Percentiles rank a stretch among this genome's conserved stretches.
Conservation (phyloP, 306 rosid genomes). For the Malus sylvestris region DNA sequence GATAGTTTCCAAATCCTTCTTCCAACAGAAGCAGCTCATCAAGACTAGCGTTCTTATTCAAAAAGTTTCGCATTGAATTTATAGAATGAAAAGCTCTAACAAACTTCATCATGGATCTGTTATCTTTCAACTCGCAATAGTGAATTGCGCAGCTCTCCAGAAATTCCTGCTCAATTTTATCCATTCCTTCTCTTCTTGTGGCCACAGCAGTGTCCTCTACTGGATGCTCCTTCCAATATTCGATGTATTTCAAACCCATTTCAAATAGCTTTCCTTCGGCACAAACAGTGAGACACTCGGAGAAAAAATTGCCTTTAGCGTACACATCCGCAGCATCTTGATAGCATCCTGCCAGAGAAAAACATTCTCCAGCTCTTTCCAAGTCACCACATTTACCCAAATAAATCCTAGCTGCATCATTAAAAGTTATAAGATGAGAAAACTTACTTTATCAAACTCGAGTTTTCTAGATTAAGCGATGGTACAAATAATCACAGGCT, state of each 20-base stretch:
- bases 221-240: conserved; percentile 47
- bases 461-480: no score
- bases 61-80: conserved; percentile 47
- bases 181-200: conserved; percentile 13
- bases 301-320: conserved; percentile 47
- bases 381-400: conserved; percentile 49
- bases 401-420: conserved; percentile 45
- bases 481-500: not conserved
- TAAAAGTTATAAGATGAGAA: not conserved
- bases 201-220: conserved; percentile 13
- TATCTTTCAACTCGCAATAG: conserved; percentile 36
- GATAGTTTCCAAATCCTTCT: conserved; percentile 57
- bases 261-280: conserved; percentile 44
- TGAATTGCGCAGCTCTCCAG: conserved; percentile 58
- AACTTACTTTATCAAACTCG: no score
- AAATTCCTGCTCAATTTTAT: conserved; percentile 45
- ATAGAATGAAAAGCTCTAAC: conserved; percentile 54
- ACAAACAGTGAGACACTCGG: conserved; percentile 53
- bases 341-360: conserved; percentile 39
- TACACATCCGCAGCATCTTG: conserved; percentile 50
- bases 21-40: conserved; percentile 60
- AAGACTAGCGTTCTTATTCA: conserved; percentile 32
- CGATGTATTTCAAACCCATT: conserved; percentile 47
- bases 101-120: conserved; percentile 58
- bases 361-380: conserved; percentile 63